Base-by-base conservation (phyloP, 2,329 filamentous ascomycete genomes). In the Grosmannia huntii region DNA sequence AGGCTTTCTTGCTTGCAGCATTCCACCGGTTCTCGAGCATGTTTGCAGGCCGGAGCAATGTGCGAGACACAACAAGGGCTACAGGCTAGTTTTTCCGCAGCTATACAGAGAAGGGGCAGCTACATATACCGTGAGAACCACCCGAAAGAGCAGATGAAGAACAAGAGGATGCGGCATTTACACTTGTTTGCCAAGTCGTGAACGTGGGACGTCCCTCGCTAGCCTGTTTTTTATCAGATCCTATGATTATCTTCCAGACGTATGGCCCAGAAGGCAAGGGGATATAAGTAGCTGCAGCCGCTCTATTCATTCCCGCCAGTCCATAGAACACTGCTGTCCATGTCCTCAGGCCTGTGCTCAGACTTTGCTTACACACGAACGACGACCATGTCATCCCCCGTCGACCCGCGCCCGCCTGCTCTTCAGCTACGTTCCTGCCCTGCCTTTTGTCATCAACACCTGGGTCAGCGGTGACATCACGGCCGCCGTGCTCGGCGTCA, bases 341-440 rank as follows among this genome's bases (percentile, higher is more conserved):
- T 1, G 11, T 23, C 4, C 46, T 11, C 12, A 27, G 10, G 4
- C 10, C 11, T 19, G 46, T 12, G 21, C 3, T 23, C n/a, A n/a
- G n/a, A n/a, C n/a, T n/a, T n/a, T 25, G 46, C 16, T 27, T 49
- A 27, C 46, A 2, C 46, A 27, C 46, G 5, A 25, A n/a, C n/a
- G n/a, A n/a, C n/a, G n/a, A 86, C 83, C 12, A 75, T 75, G 63
- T 85, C 28, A 72, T 83, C 21, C 70, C 86, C 14, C 83, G 2
- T 85, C 83, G 1, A 78, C 81, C 7, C 77, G 82, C 16, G 75
- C 80, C 12, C 81, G 84, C 65, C 72, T 86, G 10, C 72, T 86
- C 63, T 86, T 85, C 72, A 83, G 79, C 53, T 86, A 84, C 65
- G 71, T 86, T n/a, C 81, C 81, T 0, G 78, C 79, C 0, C 66